Base-by-base conservation (phyloP, 1,284 basidiomycete genomes). In the Mycena sp. region DNA sequence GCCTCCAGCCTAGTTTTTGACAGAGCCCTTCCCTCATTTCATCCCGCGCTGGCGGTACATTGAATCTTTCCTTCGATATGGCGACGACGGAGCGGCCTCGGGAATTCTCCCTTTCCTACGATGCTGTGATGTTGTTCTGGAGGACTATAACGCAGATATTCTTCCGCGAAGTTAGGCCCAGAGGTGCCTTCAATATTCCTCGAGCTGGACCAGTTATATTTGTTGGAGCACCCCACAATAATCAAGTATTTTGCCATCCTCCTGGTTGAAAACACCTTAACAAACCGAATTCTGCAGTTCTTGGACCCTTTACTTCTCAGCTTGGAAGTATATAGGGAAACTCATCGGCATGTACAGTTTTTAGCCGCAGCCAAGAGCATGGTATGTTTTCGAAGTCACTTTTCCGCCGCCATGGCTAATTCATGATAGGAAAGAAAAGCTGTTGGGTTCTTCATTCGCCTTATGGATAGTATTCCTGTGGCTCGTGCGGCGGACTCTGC, bases 111-210 rank as follows among this genome's bases (percentile, higher is more conserved):
- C n/a, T 46, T 23, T 28, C 30, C 26, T 93, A 93, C 72, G 88
- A 92, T 71, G 79, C 81, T 49, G 85, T 85, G 21, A 83, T 94
- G 74, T 71, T 89, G 44, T 91, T 93, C 77, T 93, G 93, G 93
- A 83, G 91, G 61, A 82, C 89, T 25, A 87, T 99, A 64, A 94
- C 94, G 71, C 95, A 94, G 78, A 91, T 99, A 72, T 99, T 99
- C 85, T 99, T 99, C 83, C 85, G 97, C 65, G 97, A 99, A 80
- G 91, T 99, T 72, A 87, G 96, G 67, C 95, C 96, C 3, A 85
- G 98, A 75, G 95, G 98, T 56, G 92, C 96, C 43, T 98, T 93
- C 85, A 93, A 98, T 73, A 95, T 99, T 57, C 98, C 97, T 44
- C 84, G 85, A 64, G 86, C 94, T 69, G 97, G 96, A 0, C 94